Evolutionary conservation across 2,329 filamentous ascomycete species (phyloP).

Genomic region (Pseudogymnoascus sp.): DNA sequence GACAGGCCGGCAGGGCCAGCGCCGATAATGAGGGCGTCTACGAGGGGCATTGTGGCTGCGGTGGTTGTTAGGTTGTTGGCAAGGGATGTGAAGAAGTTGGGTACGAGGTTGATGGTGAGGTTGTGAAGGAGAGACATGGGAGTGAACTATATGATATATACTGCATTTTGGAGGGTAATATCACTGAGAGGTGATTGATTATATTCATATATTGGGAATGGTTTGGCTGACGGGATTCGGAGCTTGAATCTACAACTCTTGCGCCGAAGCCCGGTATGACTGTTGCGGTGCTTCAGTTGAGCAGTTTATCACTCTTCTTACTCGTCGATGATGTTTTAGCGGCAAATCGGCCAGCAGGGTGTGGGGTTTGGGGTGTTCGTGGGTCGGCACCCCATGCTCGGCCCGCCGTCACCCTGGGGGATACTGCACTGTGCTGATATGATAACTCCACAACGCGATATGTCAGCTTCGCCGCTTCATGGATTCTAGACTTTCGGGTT

Average conservation of each 20-base stretch:
- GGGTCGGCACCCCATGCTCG: too few species aligned
- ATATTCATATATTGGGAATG: background rate
- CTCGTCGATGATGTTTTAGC: too few species aligned
- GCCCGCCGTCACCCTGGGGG: background rate
- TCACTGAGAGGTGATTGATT: background rate
- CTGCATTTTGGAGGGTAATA: background rate
- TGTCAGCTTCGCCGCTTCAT: background rate
- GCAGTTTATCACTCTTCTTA: background rate
- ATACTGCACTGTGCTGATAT: too few species aligned
- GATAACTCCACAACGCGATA: background rate
- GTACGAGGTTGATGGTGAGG: background rate
- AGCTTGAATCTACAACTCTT: background rate
- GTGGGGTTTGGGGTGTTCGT: too few species aligned
- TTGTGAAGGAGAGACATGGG: background rate
- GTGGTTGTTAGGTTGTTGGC: background rate
- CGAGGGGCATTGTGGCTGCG: background rate
- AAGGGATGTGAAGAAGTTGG: background rate
- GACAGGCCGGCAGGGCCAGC: conserved; percentile 38
- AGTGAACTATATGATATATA: background rate
- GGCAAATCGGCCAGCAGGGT: too few species aligned
- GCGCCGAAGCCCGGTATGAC: background rate
- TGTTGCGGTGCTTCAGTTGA: conserved; percentile 1
- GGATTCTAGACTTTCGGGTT: background rate
- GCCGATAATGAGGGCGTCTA: conserved; percentile 34
- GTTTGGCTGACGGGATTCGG: background rate